These are phyloP conservation scores for Vitis cinerea DNA, from an alignment of 164 flowering plant species.

Conservation along the genomic window DNA sequence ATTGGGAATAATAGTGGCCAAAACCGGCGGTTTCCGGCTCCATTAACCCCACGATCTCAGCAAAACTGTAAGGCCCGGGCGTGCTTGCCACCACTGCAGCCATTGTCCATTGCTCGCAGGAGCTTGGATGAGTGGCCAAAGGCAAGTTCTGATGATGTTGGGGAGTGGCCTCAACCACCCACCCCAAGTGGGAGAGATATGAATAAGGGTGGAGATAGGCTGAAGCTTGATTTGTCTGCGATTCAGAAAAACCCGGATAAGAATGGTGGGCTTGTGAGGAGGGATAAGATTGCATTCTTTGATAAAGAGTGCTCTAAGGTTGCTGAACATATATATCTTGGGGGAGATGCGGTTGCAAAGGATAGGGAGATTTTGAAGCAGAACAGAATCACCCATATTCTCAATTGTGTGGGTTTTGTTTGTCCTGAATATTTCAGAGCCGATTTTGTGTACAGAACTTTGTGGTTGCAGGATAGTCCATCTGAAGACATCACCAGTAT, in stretches of 20 bases:
- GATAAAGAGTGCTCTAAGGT: constrained; percentile 83
- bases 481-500: constrained; percentile 87
- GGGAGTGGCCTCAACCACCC: constrained; percentile 82
- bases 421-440: constrained; percentile 81
- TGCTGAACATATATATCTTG: constrained; percentile 78
- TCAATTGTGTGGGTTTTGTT: constrained; percentile 80
- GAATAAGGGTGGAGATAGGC: constrained; percentile 51
- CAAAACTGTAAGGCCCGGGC: constrained; percentile 60
- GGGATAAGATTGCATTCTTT: constrained; percentile 75
- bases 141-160: constrained; percentile 89
- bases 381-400: constrained; percentile 73
- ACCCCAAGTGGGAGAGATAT: constrained; percentile 68
- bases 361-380: constrained; percentile 63
- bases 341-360: constrained; percentile 77
- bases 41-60: constrained; percentile 75
- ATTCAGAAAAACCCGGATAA: constrained; percentile 53
- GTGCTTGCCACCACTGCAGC: constrained; percentile 84
- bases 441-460: constrained; percentile 70
- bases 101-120: constrained; percentile 71
- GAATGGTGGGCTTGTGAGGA: constrained; percentile 56
- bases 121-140: constrained; percentile 92
- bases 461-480: constrained; percentile 89
- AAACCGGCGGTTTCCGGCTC: constrained; percentile 52
- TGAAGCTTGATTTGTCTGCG: constrained; percentile 76
- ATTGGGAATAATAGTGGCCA: constrained; percentile 24